A percentile compares a stretch with the other conserved stretches of the same genome.
Conservation (phyloP, 2,329 filamentous ascomycete genomes). For the Phyllosticta capitalensis region DNA sequence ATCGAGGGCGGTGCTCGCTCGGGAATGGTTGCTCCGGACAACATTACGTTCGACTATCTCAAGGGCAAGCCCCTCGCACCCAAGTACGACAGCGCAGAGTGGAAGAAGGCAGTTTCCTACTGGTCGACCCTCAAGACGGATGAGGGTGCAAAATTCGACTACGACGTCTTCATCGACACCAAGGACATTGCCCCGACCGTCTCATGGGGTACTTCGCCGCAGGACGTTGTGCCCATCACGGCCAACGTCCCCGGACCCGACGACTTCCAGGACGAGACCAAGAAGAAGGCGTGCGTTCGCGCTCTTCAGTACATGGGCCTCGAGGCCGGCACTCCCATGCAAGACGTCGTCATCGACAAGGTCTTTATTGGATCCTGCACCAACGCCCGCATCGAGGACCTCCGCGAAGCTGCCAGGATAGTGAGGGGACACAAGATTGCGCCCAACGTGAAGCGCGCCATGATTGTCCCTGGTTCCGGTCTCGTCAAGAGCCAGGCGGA, state of each 20-base stretch:
- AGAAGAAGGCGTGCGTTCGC: conserved; percentile 69
- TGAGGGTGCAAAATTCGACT: conserved; percentile 79
- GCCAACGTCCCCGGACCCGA: conserved; percentile 84
- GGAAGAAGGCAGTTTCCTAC: conserved; percentile 79
- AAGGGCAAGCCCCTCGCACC: conserved; percentile 85
- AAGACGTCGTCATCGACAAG: conserved; percentile 89
- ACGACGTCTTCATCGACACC: conserved; percentile 78
- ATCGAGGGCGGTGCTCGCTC: conserved; percentile 93
- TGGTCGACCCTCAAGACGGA: conserved; percentile 84
- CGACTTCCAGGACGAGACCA: conserved; percentile 68
- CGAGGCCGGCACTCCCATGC: conserved; percentile 73
- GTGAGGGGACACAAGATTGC: conserved; percentile 84
- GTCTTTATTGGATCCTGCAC: conserved; percentile 98
- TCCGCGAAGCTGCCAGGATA: conserved; percentile 75
- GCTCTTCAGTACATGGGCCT: conserved; percentile 97
- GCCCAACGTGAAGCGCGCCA: conserved; percentile 79
- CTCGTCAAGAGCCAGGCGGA: conserved; percentile 90
- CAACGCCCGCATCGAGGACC: conserved; percentile 92
- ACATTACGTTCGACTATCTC: conserved; percentile 90
- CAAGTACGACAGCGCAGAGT: conserved; percentile 72
- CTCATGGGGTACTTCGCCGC: conserved; percentile 93
- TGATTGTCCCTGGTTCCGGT: conserved; percentile 94
- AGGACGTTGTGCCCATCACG: conserved; percentile 92
- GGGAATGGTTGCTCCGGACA: conserved; percentile 93
- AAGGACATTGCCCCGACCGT: conserved; percentile 91